Conservation (phyloP, 495 filamentous ascomycete species). For the Penicillium arizonense region DNA sequence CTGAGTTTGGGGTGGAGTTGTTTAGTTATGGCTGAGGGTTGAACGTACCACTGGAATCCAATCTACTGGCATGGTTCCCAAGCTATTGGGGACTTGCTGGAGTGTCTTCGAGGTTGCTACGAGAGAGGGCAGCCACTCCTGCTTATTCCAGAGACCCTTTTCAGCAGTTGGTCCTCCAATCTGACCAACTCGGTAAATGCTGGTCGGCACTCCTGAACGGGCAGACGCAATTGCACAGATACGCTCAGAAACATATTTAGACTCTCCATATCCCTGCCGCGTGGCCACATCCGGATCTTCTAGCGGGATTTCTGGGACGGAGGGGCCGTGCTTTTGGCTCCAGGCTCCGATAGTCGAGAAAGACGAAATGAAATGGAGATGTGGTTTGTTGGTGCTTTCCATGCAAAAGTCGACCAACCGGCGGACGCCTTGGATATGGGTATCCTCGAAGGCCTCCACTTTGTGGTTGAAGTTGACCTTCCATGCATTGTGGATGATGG, state of each 20-base stretch:
- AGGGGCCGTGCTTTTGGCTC: too few relatives aligned
- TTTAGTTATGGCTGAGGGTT: too few relatives aligned
- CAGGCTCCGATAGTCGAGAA: conserved; percentile 46
- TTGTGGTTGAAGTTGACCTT: conserved; percentile 54
- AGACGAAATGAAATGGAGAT: conserved; percentile 53
- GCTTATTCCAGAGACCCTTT: conserved; percentile 27
- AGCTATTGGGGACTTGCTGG: conserved; percentile 10
- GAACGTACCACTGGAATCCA: conserved; percentile 21
- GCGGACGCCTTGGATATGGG: conserved; percentile 50
- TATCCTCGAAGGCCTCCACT: conserved; percentile 51
- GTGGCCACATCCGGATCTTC: conserved; percentile 35
- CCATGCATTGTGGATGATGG: neutral
- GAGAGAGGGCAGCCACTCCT: conserved; percentile 27
- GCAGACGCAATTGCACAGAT: conserved; percentile 48
- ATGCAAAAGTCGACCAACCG: conserved; percentile 50
- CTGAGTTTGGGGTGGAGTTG: too few relatives aligned
- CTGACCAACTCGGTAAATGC: conserved; percentile 54
- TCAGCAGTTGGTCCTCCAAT: conserved; percentile 45
- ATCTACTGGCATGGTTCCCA: conserved; percentile 12
- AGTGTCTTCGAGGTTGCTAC: conserved; percentile 19
- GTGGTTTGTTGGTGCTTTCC: conserved; percentile 28
- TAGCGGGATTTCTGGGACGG: conserved; percentile 24
- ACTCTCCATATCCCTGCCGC: conserved; percentile 49
- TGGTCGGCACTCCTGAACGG: conserved; percentile 39
- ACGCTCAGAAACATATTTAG: conserved; percentile 51